Base-by-base conservation (phyloP, 2,329 filamentous ascomycete genomes). In the Chalaropsis thielavioides region DNA sequence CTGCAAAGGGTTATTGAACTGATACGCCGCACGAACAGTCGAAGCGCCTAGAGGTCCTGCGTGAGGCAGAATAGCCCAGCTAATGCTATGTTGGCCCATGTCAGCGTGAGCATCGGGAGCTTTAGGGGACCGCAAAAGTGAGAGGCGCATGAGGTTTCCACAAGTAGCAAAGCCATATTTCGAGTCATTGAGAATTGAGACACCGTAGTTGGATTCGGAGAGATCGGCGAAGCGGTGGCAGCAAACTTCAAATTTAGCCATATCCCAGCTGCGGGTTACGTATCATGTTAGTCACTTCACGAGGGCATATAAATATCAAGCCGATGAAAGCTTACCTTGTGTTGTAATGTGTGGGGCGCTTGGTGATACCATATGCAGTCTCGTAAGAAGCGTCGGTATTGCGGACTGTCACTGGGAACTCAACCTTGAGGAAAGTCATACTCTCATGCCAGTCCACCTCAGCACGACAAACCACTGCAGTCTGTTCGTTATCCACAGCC, bases 391-490 rank as follows among this genome's bases (percentile, higher is more conserved):
- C 94, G 75, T 96, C 91, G 0, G 88, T 95, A 75, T 92, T 96
- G 70, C 85, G 83, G 68, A 97, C 81, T 71, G 95, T 87, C 68
- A 96, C 92, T 0, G 94, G 92, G 76, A 99, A 99, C 74, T 99
- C 94, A 62, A 97, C 92, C 79, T 99, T 99, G 72, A 99, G 82
- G 80, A 97, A 97, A 73, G 94, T 95, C 87, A 94, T 96, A 13
- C 85, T 90, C 75, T 99, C 94, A 70, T 87, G 88, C 94, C 94
- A 99, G 72, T 96, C 90, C n/a, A 97, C 89, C 69, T 95, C 90
- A 62, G 87, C 88, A 49, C 84, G 81, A 68, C 92, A 85, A 41
- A 84, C 78, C 2, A 64, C 58, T 11, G 58, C 58, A 10, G 49
- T 58, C 22, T 58, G 22, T 11, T 71, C 69, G 54, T 75, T 71